A percentile compares a stretch with the other conserved stretches of the same genome.
phyloP scores from a whole-genome alignment of 345 rosid genomes.

The Rubroshorea leprosula region DNA sequence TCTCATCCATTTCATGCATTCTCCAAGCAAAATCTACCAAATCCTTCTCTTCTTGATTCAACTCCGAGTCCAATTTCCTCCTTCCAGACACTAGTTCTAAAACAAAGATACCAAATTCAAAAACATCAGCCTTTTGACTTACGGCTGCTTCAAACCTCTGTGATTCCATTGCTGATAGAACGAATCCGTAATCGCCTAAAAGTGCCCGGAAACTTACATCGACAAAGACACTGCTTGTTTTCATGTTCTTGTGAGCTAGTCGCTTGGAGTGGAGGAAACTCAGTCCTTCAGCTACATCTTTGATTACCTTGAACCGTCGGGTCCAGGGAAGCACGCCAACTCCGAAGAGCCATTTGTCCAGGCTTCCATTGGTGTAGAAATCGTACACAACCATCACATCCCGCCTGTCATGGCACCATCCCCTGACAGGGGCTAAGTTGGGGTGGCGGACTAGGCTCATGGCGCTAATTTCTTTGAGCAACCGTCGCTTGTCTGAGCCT shows the following conservation, averaged over 20 bases:
- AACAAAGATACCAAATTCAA: slow-evolving; percentile 41
- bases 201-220: slow-evolving; percentile 47
- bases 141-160: slow-evolving; percentile 32
- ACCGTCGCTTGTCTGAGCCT: slow-evolving; percentile 26
- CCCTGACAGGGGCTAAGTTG: slow-evolving; percentile 37
- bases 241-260: slow-evolving; percentile 50
- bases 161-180: slow-evolving; percentile 25
- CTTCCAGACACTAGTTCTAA: slow-evolving; percentile 47
- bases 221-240: slow-evolving; percentile 35
- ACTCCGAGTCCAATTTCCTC: slow-evolving; percentile 24
- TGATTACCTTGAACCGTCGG: slow-evolving; percentile 32
- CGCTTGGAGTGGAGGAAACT: slow-evolving; percentile 34
- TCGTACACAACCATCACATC: slow-evolving; percentile 40
- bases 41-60: slow-evolving; percentile 28
- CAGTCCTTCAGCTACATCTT: slow-evolving; percentile 36
- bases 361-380: slow-evolving; percentile 35
- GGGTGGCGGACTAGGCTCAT: slow-evolving; percentile 43
- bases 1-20: slow-evolving; percentile 39
- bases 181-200: slow-evolving; percentile 46
- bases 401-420: slow-evolving; percentile 40
- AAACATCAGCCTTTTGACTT: slow-evolving; percentile 38
- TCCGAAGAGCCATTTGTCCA: slow-evolving; percentile 43
- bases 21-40: slow-evolving; percentile 43
- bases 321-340: slow-evolving; percentile 47
- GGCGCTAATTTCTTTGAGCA: slow-evolving; percentile 35